Conservation (phyloP, 345 rosid species). For the Eucalyptus sp. region DNA sequence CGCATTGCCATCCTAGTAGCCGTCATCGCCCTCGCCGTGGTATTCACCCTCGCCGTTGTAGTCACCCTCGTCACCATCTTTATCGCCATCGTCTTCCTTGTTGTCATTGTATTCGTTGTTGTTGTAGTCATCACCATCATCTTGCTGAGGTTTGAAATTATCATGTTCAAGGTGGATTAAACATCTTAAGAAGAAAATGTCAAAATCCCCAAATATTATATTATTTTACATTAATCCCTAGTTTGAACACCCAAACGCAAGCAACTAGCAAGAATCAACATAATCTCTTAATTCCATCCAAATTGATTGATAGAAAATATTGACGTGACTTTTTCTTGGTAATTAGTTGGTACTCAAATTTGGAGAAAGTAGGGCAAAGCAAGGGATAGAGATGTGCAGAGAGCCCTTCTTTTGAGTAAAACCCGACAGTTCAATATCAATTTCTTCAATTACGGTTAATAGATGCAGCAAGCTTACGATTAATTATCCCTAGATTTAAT, state of each 20-base stretch:
- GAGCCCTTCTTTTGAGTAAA: not conserved
- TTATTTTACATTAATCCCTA: too few species aligned
- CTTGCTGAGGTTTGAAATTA: too few species aligned
- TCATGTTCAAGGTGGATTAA: too few species aligned
- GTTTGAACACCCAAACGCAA: too few species aligned
- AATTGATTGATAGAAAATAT: not conserved
- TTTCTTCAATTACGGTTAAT: not conserved
- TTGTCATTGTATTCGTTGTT: conserved; percentile 34
- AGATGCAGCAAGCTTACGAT: not conserved
- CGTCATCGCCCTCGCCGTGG: too few species aligned
- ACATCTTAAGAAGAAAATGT: too few species aligned
- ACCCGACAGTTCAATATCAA: not conserved
- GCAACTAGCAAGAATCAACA: too few species aligned
- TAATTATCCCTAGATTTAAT: not conserved
- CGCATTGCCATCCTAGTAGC: too few species aligned
- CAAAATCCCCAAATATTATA: too few species aligned
- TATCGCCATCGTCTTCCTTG: conserved; percentile 27
- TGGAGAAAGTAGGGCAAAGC: not conserved
- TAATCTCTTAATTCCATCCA: too few species aligned
- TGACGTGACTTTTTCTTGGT: not conserved
- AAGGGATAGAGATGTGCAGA: not conserved
- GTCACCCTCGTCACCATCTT: not conserved
- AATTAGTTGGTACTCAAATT: too few species aligned
- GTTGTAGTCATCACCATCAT: not conserved
- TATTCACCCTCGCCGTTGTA: too few species aligned